A percentile compares a stretch with the other conserved stretches of the same genome.
Evolutionary conservation across 2,329 filamentous ascomycete genomes (phyloP).

Genomic region (Sporothrix euskadiensis): DNA sequence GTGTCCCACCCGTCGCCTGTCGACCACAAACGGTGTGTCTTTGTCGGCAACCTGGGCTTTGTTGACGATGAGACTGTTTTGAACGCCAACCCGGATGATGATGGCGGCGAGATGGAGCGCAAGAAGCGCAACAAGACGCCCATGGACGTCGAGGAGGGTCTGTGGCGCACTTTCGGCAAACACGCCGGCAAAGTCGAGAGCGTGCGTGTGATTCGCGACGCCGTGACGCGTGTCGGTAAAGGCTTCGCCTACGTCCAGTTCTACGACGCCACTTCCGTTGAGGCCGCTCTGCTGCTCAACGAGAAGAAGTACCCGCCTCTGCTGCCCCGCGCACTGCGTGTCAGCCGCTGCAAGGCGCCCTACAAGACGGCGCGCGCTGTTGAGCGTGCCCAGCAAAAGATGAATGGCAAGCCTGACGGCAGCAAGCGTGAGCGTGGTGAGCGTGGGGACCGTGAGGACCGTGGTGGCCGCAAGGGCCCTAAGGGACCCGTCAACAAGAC

Average conservation of each 20-base stretch:
- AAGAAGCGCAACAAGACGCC: slow-evolving; percentile 67
- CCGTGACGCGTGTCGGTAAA: slow-evolving; percentile 89
- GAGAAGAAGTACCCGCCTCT: slow-evolving; percentile 92
- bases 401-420: background rate
- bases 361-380: slow-evolving; percentile 59
- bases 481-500: slow-evolving; percentile 37
- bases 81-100: slow-evolving; percentile 60
- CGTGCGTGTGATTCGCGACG: slow-evolving; percentile 87
- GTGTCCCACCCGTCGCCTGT: slow-evolving; percentile 81
- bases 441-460: background rate
- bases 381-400: slow-evolving; percentile 39
- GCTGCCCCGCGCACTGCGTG: slow-evolving; percentile 84
- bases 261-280: slow-evolving; percentile 81
- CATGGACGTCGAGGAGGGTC: slow-evolving; percentile 86
- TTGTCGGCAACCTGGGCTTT: slow-evolving; percentile 94
- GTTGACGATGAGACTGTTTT: slow-evolving; percentile 83
- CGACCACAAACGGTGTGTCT: slow-evolving; percentile 88
- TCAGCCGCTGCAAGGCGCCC: slow-evolving; percentile 79
- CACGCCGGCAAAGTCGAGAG: slow-evolving; percentile 80
- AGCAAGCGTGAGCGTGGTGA: background rate
- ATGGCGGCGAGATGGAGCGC: slow-evolving; percentile 47
- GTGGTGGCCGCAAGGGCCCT: slow-evolving; percentile 29
- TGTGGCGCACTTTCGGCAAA: slow-evolving; percentile 78
- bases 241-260: slow-evolving; percentile 98
- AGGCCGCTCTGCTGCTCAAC: slow-evolving; percentile 83